Evolutionary conservation across 1,139 yeast genomes (phyloP), one percentile per base, ranked within the genome.

Genomic region (Hanseniaspora uvarum): DNA sequence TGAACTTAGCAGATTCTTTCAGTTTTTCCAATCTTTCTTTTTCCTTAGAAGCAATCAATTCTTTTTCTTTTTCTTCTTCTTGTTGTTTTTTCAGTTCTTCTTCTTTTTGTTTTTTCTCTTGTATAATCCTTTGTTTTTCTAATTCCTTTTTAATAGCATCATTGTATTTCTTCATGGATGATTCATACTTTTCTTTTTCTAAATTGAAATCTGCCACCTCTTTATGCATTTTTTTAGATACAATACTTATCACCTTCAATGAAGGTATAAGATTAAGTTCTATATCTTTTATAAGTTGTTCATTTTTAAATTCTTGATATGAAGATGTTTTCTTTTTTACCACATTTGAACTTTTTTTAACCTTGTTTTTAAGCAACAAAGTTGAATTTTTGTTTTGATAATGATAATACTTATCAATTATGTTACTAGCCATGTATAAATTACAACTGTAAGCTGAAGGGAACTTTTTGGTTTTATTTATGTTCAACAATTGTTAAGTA

Each of bases 151-250:
- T 36, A 46, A 55, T 52, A 52, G 54, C 57, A 37, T 34, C 41
- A 46, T 52, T 55, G 56, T 26, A 47, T 48, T 41, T 57, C 55
- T 47, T 58, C 51, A 36, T 54, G 50, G 39, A 55, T 26, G 38
- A 45, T 41, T 21, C 50, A 54, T 59, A 59, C 30, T 59, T 59
- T 23, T 56, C 59, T 44, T 46, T 54, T 56, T 38, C 48, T 40
- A 36, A 57, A 58, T 46, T 59, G 39, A 41, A 43, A 2, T 47
- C 34, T 6, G 40, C 26, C 3, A 37, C 26, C n/a, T 34, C 33
- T 5, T 23, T 24, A 4, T 26, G 21, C 28, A 30, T 31, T 16
- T 38, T 33, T 1, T 38, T 47, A 11, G 52, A 48, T 5, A 28
- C 37, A 21, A 46, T 23, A 24, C 49, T 41, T 7, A 40, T 43